A percentile compares a stretch with the other conserved stretches of the same genome.
Evolutionary conservation across 2,329 filamentous ascomycete species (phyloP).

Genomic region (Hypoxylon rubiginosum): DNA sequence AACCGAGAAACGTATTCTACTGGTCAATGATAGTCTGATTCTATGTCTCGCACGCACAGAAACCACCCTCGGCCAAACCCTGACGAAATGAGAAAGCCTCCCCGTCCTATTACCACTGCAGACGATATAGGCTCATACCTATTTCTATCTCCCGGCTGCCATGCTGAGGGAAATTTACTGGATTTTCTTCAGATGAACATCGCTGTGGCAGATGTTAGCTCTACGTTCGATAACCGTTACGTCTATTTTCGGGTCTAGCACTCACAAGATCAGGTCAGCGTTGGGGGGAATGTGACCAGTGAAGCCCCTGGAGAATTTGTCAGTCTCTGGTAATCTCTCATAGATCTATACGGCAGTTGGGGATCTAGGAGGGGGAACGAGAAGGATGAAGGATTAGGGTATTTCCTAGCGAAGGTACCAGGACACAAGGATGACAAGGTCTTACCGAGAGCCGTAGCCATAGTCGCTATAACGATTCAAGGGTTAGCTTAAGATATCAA

Average conservation of each 20-base stretch:
- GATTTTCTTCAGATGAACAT: slow-evolving; percentile 49
- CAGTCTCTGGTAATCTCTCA: slow-evolving; percentile 15
- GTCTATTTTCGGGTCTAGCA: slow-evolving; percentile 18
- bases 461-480: slow-evolving; percentile 46
- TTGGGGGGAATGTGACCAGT: slow-evolving; percentile 50
- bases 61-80: slow-evolving; percentile 30
- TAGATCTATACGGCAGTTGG: slow-evolving; percentile 4
- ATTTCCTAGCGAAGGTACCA: slow-evolving; percentile 2
- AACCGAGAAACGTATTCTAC: slow-evolving; percentile 32
- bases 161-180: slow-evolving; percentile 38
- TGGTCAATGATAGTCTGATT: slow-evolving; percentile 42
- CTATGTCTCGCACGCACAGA: slow-evolving; percentile 34
- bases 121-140: slow-evolving; percentile 16
- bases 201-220: slow-evolving; percentile 38
- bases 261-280: slow-evolving; percentile 53
- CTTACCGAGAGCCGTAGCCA: slow-evolving; percentile 53
- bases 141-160: not conserved
- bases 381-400: slow-evolving; percentile 14
- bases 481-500: slow-evolving; percentile 34
- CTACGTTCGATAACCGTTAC: not conserved
- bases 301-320: slow-evolving; percentile 44
- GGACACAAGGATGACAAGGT: slow-evolving; percentile 17
- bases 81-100: slow-evolving; percentile 38
- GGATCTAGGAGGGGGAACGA: slow-evolving; percentile 6
- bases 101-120: slow-evolving; percentile 25